Conservation (phyloP, 1,139 yeast genomes). For the Magnusiomyces fungicola region DNA sequence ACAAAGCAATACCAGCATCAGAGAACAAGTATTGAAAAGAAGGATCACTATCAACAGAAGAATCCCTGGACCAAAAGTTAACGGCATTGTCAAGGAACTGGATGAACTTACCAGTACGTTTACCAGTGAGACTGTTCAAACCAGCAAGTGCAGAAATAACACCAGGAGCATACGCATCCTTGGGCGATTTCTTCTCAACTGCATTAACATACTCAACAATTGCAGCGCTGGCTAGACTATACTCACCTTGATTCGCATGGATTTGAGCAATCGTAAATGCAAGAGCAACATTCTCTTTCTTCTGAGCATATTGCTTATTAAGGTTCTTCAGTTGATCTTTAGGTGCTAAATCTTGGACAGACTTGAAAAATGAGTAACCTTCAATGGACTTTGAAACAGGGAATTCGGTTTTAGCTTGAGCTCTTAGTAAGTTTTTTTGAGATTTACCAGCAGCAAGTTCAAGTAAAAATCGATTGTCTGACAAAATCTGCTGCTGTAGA, state of each 20-base stretch:
- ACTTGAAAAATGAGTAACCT: conserved; percentile 12
- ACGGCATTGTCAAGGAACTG: conserved; percentile 12
- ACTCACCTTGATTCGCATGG: conserved; percentile 36
- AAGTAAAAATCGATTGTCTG: conserved; percentile 24
- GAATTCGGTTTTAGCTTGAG: conserved; percentile 6
- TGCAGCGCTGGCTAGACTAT: conserved; percentile 31
- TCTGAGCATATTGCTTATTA: conserved; percentile 8
- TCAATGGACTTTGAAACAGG: conserved; percentile 12
- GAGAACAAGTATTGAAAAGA: conserved; percentile 20
- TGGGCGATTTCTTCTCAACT: conserved; percentile 13
- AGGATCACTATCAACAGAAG: conserved; percentile 6
- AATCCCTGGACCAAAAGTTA: conserved; percentile 8
- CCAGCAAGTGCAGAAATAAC: conserved; percentile 41
- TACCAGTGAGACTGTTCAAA: conserved; percentile 39
- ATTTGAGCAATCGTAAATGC: conserved; percentile 39
- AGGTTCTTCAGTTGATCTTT: conserved; percentile 15
- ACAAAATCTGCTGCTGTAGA: conserved; percentile 21
- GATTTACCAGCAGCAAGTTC: conserved; percentile 25
- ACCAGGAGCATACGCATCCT: conserved; percentile 36
- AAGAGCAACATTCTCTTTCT: conserved; percentile 18
- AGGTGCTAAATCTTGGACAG: conserved; percentile 10
- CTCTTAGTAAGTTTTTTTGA: conserved; percentile 15
- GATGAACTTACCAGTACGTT: conserved; percentile 2
- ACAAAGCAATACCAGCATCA: conserved; percentile 20
- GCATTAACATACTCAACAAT: conserved; percentile 33